Evolutionary conservation across 257 asterid genomes (phyloP).

Genomic region (Sherardia arvensis): DNA sequence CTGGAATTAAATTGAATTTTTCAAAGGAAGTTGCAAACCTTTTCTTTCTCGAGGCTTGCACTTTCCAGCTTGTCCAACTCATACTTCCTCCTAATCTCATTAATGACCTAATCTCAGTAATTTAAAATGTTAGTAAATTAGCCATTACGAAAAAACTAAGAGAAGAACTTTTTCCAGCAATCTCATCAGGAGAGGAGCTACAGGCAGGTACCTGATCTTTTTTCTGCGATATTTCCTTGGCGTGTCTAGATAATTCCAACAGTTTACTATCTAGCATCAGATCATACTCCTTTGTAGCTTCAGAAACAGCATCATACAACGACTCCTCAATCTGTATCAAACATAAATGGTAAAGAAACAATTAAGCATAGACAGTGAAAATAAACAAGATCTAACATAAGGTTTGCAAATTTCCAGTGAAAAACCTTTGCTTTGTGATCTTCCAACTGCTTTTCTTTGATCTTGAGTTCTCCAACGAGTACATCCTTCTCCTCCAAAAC

Average conservation of each 20-base stretch:
- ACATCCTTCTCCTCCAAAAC: conserved; percentile 55
- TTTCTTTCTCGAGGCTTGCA: conserved; percentile 67
- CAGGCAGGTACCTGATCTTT: conserved; percentile 71
- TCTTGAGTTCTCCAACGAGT: conserved; percentile 48
- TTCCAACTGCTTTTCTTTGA: conserved; percentile 50
- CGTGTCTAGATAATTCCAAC: conserved; percentile 76
- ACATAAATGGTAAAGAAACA: conserved; percentile 13
- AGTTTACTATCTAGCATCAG: conserved; percentile 90
- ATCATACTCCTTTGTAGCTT: conserved; percentile 73
- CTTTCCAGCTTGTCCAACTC: conserved; percentile 82
- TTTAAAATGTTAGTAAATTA: conserved; percentile 12
- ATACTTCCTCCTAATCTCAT: conserved; percentile 71
- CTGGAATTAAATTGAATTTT: not conserved
- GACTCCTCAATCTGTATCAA: conserved; percentile 51
- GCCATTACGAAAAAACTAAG: conserved; percentile 7
- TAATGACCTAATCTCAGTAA: conserved; percentile 72
- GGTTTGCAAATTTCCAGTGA: conserved; percentile 6
- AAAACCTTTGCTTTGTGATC: conserved; percentile 69
- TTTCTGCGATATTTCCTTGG: conserved; percentile 91
- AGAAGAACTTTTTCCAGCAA: not conserved
- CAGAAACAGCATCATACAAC: conserved; percentile 59
- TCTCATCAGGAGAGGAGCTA: conserved; percentile 3
- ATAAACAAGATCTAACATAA: conserved; percentile 9
- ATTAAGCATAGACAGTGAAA: conserved; percentile 13
- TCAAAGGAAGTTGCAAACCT: conserved; percentile 35